phyloP scores from a whole-genome alignment of 306 rosid genomes.

The Citrullus mucosospermus region DNA sequence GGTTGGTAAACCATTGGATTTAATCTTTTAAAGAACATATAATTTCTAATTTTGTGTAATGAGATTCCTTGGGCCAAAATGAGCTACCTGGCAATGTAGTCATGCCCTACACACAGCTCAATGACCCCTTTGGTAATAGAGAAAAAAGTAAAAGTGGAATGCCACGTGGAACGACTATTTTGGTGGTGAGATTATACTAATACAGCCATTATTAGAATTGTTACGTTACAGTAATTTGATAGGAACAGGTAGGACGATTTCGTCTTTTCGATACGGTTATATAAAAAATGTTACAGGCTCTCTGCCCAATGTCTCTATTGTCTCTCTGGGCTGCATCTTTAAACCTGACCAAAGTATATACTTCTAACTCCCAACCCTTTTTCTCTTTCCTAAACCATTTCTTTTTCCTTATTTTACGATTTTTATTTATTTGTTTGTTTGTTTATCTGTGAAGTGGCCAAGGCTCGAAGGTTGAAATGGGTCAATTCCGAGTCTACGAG shows the following conservation, averaged over 20 bases:
- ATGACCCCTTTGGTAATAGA: background rate
- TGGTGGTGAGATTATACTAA: background rate
- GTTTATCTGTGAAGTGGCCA: background rate
- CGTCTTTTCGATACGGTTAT: background rate
- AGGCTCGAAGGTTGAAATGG: background rate
- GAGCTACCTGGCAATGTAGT: background rate
- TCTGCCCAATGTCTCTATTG: constrained; percentile 45
- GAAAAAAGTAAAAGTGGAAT: background rate
- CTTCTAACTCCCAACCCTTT: constrained; percentile 1
- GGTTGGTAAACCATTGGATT: no score
- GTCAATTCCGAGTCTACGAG: constrained; percentile 1
- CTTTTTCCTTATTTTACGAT: background rate
- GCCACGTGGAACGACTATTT: constrained; percentile 4
- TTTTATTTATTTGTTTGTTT: background rate
- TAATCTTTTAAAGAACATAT: no score
- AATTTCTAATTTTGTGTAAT: no score
- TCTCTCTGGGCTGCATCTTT: constrained; percentile 25
- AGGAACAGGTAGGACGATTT: constrained; percentile 2
- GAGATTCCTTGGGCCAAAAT: background rate
- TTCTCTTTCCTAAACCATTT: background rate
- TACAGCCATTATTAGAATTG: background rate
- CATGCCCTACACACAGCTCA: background rate
- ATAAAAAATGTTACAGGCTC: constrained; percentile 19
- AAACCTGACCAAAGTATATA: constrained; percentile 11
- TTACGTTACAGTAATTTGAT: constrained; percentile 1